phyloP scores from a whole-genome alignment of 2,329 filamentous ascomycete species.

The Ophiosphaerella narmari region DNA sequence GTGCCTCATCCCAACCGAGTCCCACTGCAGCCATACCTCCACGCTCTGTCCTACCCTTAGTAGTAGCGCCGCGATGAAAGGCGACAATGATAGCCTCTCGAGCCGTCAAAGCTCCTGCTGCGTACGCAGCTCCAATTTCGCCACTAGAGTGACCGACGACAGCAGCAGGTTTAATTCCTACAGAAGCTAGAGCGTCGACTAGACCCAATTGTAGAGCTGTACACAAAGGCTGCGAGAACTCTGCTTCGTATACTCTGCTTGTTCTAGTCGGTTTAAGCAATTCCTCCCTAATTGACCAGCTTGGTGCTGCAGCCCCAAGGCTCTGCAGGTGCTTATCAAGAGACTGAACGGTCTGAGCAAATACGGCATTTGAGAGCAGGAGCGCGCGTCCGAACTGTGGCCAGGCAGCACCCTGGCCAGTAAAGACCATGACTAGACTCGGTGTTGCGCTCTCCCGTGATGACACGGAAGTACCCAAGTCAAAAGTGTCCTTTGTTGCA shows the following conservation, averaged over 20 bases:
- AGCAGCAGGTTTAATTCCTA: slow-evolving; percentile 15
- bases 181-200: slow-evolving; percentile 9
- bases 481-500: background rate
- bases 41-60: background rate
- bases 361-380: background rate
- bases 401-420: slow-evolving; percentile 34
- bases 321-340: slow-evolving; percentile 8
- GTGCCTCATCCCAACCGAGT: slow-evolving; percentile 3
- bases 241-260: slow-evolving; percentile 14
- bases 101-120: slow-evolving; percentile 25
- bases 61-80: slow-evolving; percentile 16
- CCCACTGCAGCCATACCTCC: slow-evolving; percentile 22
- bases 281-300: slow-evolving; percentile 16
- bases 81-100: slow-evolving; percentile 23
- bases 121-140: slow-evolving; percentile 49
- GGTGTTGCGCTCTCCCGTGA: background rate
- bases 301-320: background rate
- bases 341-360: slow-evolving; percentile 5
- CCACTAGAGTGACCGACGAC: slow-evolving; percentile 48
- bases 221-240: slow-evolving; percentile 27
- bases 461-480: background rate
- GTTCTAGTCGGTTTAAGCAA: slow-evolving; percentile 7
- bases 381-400: slow-evolving; percentile 17
- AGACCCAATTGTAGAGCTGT: slow-evolving; percentile 29
- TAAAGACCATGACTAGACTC: slow-evolving; percentile 24